Conservation (phyloP, 352 stramenopile genomes). For the Peronosclerospora sorghi region DNA sequence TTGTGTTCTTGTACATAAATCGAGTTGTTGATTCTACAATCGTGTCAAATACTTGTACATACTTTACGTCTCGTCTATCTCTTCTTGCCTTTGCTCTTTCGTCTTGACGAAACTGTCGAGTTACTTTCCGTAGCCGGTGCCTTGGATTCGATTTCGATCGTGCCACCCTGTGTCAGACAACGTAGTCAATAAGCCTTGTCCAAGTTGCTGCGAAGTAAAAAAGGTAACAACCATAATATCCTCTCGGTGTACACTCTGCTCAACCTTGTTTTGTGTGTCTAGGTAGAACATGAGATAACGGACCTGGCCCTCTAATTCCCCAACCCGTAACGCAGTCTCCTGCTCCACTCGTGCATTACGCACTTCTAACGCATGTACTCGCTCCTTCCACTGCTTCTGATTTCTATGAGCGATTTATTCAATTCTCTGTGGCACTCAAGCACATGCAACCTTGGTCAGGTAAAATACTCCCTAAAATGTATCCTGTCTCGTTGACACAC, state of each 20-base stretch:
- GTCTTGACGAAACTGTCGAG: slow-evolving; percentile 9
- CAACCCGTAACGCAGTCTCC: slow-evolving; percentile 49
- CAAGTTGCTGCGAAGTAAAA: neutral
- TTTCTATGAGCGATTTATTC: slow-evolving; percentile 85
- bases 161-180: slow-evolving; percentile 35
- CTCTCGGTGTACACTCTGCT: slow-evolving; percentile 62
- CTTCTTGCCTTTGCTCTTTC: slow-evolving; percentile 18
- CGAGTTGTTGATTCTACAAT: too few relatives aligned
- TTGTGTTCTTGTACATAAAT: too few relatives aligned
- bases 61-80: too few relatives aligned
- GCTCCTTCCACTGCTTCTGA: slow-evolving; percentile 83
- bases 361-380: slow-evolving; percentile 55
- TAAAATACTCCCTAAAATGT: too few relatives aligned
- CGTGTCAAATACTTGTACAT: too few relatives aligned
- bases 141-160: slow-evolving; percentile 56
- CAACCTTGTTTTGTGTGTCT: slow-evolving; percentile 80
- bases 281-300: slow-evolving; percentile 87
- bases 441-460: too few relatives aligned
- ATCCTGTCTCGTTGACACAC: slow-evolving; percentile 12
- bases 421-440: slow-evolving; percentile 72
- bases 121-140: slow-evolving; percentile 7
- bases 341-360: slow-evolving; percentile 45
- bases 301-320: slow-evolving; percentile 75
- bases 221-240: slow-evolving; percentile 55
- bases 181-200: slow-evolving; percentile 1